phyloP scores from a whole-genome alignment of 2,329 filamentous ascomycete genomes.

The Colletotrichum sidae region DNA sequence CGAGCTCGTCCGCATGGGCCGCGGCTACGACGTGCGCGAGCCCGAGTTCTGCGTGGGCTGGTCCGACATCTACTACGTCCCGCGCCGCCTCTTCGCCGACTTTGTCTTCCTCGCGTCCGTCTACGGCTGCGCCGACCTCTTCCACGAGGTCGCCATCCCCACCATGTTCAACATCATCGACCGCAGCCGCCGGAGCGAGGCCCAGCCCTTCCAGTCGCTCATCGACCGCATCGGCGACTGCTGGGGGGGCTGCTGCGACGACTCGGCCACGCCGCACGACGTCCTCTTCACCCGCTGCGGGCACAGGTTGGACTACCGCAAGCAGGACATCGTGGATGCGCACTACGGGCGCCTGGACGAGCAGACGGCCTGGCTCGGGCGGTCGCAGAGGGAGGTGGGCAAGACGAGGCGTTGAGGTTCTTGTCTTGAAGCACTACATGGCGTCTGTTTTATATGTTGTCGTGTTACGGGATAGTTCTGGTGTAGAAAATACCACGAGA shows the following conservation, averaged over 20 bases:
- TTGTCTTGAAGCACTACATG: conserved; percentile 5
- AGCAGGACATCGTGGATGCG: conserved; percentile 35
- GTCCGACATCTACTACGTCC: conserved; percentile 49
- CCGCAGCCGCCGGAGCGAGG: conserved; percentile 37
- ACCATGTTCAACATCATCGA: conserved; percentile 48
- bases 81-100: conserved; percentile 46
- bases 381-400: background rate
- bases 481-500: too few species aligned
- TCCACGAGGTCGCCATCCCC: conserved; percentile 48
- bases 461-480: too few species aligned
- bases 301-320: conserved; percentile 36
- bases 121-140: conserved; percentile 40
- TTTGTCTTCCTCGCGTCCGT: conserved; percentile 44
- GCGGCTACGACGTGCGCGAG: conserved; percentile 25
- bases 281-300: conserved; percentile 36
- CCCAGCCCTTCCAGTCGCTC: conserved; percentile 21
- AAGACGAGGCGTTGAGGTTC: background rate
- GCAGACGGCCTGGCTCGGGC: conserved; percentile 30
- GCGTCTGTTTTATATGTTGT: background rate
- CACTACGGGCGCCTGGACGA: conserved; percentile 35
- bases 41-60: conserved; percentile 46
- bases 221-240: conserved; percentile 38
- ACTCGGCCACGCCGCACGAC: conserved; percentile 35
- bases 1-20: conserved; percentile 20
- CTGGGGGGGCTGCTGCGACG: conserved; percentile 39